These are phyloP conservation scores for Zygoascus flipseniorum DNA, from an alignment of 805 yeast genomes.

Conservation along the genomic window DNA sequence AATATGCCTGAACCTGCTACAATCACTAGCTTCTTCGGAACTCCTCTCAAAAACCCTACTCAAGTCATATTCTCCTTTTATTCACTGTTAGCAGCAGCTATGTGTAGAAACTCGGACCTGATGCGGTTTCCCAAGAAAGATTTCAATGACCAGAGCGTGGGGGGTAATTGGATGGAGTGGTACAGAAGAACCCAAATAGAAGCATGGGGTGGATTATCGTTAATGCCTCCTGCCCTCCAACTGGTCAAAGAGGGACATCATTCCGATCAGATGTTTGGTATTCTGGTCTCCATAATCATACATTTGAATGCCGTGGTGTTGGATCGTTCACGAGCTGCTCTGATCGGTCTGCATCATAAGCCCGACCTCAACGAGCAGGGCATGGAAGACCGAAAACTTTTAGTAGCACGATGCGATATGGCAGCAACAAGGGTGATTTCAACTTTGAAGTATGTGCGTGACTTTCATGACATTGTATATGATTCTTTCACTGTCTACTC, in stretches of 20 bases:
- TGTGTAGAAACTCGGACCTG: neutral
- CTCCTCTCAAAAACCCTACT: neutral
- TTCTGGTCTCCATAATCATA: neutral
- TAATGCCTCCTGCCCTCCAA: neutral
- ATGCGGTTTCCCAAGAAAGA: neutral
- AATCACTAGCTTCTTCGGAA: neutral
- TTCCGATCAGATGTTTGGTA: neutral
- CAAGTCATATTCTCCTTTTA: neutral
- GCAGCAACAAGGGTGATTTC: neutral
- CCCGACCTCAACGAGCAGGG: neutral
- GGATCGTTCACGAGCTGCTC: neutral
- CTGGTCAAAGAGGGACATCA: neutral
- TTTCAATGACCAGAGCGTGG: neutral
- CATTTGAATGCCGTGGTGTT: neutral
- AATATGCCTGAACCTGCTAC: neutral
- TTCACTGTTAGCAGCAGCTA: neutral
- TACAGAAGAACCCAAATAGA: neutral
- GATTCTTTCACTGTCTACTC: neutral
- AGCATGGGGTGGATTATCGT: neutral
- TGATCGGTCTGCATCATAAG: neutral
- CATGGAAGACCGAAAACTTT: neutral
- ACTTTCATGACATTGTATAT: neutral
- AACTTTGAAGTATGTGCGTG: neutral
- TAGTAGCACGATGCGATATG: neutral
- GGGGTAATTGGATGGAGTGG: neutral